A percentile compares a stretch with the other conserved stretches of the same genome.
These are phyloP conservation scores for Orbilia ellipsospora DNA, from an alignment of 2,329 filamentous ascomycete species.

Conservation along the genomic window DNA sequence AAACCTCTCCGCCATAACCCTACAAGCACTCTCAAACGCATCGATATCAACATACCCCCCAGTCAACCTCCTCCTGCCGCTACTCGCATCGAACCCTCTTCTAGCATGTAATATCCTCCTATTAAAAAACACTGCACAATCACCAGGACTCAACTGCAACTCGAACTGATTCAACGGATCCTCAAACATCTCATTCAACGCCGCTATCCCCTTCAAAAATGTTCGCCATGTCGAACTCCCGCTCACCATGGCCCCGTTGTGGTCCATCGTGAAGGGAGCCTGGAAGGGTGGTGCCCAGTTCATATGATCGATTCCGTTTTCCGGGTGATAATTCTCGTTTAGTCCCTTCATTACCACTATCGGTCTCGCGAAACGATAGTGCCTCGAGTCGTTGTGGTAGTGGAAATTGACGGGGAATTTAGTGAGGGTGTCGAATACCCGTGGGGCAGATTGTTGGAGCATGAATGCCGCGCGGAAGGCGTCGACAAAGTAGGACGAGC, in stretches of 20 bases:
- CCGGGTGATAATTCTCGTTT: conserved; percentile 56
- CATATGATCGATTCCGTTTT: conserved; percentile 62
- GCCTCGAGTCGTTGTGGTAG: conserved; percentile 73
- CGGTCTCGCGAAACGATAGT: conserved; percentile 71
- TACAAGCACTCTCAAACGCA: conserved; percentile 67
- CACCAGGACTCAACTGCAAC: conserved; percentile 79
- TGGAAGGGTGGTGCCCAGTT: conserved; percentile 88
- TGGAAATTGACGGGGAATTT: conserved; percentile 70
- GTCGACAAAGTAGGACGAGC: conserved; percentile 88
- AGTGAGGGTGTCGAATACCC: conserved; percentile 63
- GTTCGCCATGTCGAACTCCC: conserved; percentile 61
- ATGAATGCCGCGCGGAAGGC: conserved; percentile 71
- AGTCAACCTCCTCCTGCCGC: conserved; percentile 81
- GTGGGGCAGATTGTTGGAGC: conserved; percentile 59
- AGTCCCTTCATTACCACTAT: conserved; percentile 66
- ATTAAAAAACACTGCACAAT: conserved; percentile 96
- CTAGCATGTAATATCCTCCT: conserved; percentile 85
- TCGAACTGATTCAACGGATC: conserved; percentile 72
- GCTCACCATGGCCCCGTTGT: conserved; percentile 25
- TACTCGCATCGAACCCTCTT: conserved; percentile 74
- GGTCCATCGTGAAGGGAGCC: conserved; percentile 65
- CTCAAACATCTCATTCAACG: conserved; percentile 65
- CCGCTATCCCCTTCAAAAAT: conserved; percentile 60
- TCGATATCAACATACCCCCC: conserved; percentile 83
- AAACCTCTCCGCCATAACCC: conserved; percentile 63